Percentiles rank a stretch among this genome's conserved stretches.
Conservation (phyloP, 83 land plant genomes). For the Isoetes engelmannii region DNA sequence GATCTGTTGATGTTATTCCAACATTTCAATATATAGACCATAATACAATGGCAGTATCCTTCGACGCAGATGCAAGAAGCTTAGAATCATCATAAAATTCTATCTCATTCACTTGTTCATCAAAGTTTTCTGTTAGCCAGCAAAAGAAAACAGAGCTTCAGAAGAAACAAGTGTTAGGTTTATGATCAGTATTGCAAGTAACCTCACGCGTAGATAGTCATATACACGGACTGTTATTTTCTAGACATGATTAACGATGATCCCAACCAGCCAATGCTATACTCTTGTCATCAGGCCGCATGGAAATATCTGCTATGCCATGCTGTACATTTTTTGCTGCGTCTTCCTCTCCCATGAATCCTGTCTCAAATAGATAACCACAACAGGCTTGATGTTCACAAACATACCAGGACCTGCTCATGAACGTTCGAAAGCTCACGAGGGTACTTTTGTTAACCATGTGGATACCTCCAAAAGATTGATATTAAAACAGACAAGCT, state of each 20-base stretch:
- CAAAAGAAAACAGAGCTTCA: no score
- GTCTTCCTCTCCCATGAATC: not conserved
- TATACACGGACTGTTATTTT: slow-evolving; percentile 8
- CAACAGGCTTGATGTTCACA: not conserved
- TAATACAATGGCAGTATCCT: slow-evolving; percentile 11
- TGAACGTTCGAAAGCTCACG: not conserved
- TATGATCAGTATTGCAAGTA: slow-evolving; percentile 10
- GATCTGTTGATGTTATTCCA: no score
- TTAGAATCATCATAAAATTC: slow-evolving; percentile 11
- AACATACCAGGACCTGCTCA: not conserved
- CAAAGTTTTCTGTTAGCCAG: no score
- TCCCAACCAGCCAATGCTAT: slow-evolving; percentile 20
- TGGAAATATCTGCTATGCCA: slow-evolving; percentile 14
- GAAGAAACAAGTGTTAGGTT: no score
- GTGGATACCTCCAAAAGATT: slow-evolving; percentile 8
- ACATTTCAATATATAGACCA: slow-evolving; percentile 21
- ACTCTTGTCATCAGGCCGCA: slow-evolving; percentile 13
- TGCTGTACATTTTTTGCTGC: slow-evolving; percentile 1
- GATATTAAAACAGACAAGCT: not conserved
- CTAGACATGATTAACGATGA: not conserved
- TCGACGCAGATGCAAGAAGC: slow-evolving; percentile 9
- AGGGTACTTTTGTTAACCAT: not conserved
- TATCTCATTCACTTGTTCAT: no score
- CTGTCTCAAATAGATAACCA: not conserved
- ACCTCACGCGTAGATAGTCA: slow-evolving; percentile 8